These are phyloP conservation scores for Talinum fruticosum DNA, from an alignment of 148 eudicot species.

Conservation along the genomic window DNA sequence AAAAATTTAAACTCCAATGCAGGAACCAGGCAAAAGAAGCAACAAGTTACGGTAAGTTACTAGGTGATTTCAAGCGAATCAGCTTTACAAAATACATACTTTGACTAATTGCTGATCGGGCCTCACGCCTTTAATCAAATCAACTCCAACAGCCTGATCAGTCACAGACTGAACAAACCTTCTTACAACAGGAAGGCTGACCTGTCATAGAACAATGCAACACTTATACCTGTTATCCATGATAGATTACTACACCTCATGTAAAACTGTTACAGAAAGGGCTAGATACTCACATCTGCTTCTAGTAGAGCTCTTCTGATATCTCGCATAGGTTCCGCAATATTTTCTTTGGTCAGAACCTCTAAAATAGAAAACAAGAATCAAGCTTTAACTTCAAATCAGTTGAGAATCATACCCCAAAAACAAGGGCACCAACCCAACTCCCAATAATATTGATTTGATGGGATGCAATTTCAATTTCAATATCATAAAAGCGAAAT, in stretches of 20 bases:
- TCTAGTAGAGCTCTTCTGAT: constrained; percentile 94
- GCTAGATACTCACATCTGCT: constrained; percentile 87
- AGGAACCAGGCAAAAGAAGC: neutral
- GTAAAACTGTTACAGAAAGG: neutral
- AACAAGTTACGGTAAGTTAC: neutral
- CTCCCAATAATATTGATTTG: neutral
- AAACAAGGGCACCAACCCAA: neutral
- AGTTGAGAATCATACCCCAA: neutral
- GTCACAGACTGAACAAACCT: constrained; percentile 92
- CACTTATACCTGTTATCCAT: neutral
- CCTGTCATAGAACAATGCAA: constrained; percentile 47
- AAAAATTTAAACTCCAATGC: neutral
- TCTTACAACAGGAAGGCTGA: constrained; percentile 94
- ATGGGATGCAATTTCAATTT: neutral
- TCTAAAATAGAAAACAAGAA: constrained; percentile 39
- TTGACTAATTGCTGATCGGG: constrained; percentile 99
- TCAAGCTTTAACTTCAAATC: constrained; percentile 5
- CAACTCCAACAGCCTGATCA: constrained; percentile 93
- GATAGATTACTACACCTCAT: neutral
- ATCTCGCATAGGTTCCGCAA: constrained; percentile 96
- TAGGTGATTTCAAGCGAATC: neutral
- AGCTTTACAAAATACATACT: constrained; percentile 39
- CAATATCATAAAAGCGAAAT: neutral
- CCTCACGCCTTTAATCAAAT: constrained; percentile 69
- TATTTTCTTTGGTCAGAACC: constrained; percentile 90